phyloP scores from a whole-genome alignment of 1,284 basidiomycete species.

The Testicularia cyperi region DNA sequence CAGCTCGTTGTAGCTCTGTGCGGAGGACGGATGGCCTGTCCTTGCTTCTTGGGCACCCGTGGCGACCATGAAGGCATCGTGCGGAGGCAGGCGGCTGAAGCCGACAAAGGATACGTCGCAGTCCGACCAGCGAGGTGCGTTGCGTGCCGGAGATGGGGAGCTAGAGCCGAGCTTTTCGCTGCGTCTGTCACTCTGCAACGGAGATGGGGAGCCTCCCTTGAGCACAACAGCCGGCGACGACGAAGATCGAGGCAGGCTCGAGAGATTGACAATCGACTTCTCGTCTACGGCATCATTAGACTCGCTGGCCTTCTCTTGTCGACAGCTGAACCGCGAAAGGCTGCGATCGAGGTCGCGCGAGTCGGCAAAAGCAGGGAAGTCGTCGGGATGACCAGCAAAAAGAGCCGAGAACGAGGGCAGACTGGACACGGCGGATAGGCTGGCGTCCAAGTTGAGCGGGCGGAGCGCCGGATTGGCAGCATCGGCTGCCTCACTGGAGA shows the following conservation, averaged over 20 bases:
- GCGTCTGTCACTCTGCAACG: constrained; percentile 1
- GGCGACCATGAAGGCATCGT: constrained; percentile 17
- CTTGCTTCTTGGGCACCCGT: background rate
- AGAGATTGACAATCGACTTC: background rate
- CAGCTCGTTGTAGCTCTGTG: constrained; percentile 18
- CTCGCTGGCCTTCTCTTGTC: background rate
- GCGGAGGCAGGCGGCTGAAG: constrained; percentile 45
- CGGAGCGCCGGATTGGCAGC: no score
- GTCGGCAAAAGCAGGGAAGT: constrained; percentile 52
- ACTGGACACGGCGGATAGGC: constrained; percentile 32
- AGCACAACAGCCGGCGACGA: constrained; percentile 23
- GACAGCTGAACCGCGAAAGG: no score
- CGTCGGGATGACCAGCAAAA: constrained; percentile 43
- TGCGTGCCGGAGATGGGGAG: constrained; percentile 12
- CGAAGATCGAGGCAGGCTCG: constrained; percentile 18
- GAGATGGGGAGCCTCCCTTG: background rate
- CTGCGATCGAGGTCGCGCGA: constrained; percentile 22
- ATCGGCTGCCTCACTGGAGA: no score
- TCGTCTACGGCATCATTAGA: background rate
- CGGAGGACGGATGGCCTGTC: constrained; percentile 26
- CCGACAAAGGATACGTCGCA: constrained; percentile 45
- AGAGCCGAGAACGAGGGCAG: constrained; percentile 52
- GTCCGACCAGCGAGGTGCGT: constrained; percentile 39
- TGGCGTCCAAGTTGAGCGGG: constrained; percentile 8
- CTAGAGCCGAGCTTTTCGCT: background rate